phyloP scores from a whole-genome alignment of 2,329 filamentous ascomycete species.

The Paradendryphiella salina region DNA sequence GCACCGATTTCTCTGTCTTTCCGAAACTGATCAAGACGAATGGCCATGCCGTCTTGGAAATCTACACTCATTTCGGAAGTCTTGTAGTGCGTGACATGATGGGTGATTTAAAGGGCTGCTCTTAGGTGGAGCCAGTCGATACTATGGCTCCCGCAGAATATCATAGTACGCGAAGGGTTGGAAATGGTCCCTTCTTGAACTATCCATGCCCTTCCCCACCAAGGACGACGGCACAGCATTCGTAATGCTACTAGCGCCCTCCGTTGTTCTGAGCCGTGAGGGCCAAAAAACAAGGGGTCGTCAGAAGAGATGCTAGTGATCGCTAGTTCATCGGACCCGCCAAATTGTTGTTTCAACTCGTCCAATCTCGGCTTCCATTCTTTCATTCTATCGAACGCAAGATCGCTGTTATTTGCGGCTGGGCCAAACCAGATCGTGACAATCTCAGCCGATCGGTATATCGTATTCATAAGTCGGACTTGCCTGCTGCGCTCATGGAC shows the following conservation, averaged over 20 bases:
- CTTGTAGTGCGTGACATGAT: not conserved
- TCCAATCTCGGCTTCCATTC: not conserved
- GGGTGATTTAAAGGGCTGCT: not conserved
- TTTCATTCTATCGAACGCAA: slow-evolving; percentile 7
- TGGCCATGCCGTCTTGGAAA: not conserved
- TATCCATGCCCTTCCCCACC: slow-evolving; percentile 14
- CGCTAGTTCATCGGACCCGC: not conserved
- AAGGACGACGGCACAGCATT: not conserved
- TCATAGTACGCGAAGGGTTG: not conserved
- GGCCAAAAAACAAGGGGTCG: not conserved
- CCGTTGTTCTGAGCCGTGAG: not conserved
- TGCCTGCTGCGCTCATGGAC: slow-evolving; percentile 5
- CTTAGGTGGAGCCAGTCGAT: slow-evolving; percentile 1
- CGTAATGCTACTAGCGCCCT: not conserved
- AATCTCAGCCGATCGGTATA: slow-evolving; percentile 12
- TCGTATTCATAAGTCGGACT: slow-evolving; percentile 15
- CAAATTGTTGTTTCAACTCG: not conserved
- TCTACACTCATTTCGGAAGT: not conserved
- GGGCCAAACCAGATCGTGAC: slow-evolving; percentile 14
- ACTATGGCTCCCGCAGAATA: slow-evolving; percentile 2
- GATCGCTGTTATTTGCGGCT: slow-evolving; percentile 9
- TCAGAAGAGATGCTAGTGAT: not conserved
- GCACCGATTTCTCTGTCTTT: not conserved
- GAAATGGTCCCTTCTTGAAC: slow-evolving; percentile 10
- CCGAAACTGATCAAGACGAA: not conserved